phyloP scores from a whole-genome alignment of 1,139 yeast genomes.

The Saccharomyces hybrid region DNA sequence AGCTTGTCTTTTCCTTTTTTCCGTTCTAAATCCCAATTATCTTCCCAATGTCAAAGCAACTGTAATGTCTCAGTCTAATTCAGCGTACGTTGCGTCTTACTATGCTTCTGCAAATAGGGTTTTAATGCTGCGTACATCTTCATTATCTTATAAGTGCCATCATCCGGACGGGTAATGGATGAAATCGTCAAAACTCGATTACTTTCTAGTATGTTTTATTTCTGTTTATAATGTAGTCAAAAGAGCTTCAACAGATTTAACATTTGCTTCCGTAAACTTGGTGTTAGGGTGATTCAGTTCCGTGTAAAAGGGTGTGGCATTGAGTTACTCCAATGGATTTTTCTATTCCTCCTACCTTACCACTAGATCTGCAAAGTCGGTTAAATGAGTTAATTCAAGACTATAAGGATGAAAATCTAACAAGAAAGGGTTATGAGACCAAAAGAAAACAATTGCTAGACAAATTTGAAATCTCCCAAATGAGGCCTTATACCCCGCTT shows the following conservation, averaged over 20 bases:
- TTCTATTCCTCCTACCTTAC: slow-evolving; percentile 26
- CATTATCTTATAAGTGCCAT: not conserved
- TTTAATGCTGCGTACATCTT: not conserved
- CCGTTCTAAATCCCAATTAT: not conserved
- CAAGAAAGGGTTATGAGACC: slow-evolving; percentile 58
- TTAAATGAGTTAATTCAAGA: slow-evolving; percentile 42
- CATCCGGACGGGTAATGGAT: not conserved
- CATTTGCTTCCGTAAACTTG: not conserved
- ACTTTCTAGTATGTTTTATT: not conserved
- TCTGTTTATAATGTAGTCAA: not conserved
- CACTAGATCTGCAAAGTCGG: slow-evolving; percentile 23
- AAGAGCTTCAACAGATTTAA: not conserved
- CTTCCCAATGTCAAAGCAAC: not conserved
- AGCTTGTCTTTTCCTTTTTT: not conserved
- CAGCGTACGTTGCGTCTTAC: not conserved
- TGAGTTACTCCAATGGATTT: slow-evolving; percentile 19
- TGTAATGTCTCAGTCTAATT: not conserved
- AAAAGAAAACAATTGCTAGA: slow-evolving; percentile 44
- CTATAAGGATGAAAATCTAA: slow-evolving; percentile 55
- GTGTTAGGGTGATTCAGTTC: not conserved
- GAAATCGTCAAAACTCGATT: not conserved
- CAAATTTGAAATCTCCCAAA: slow-evolving; percentile 10
- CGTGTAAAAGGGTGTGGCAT: not conserved
- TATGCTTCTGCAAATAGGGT: not conserved
- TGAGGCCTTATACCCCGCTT: not conserved